Conservation (phyloP, 2,329 filamentous ascomycete species). For the Pezizomycotina sp. region DNA sequence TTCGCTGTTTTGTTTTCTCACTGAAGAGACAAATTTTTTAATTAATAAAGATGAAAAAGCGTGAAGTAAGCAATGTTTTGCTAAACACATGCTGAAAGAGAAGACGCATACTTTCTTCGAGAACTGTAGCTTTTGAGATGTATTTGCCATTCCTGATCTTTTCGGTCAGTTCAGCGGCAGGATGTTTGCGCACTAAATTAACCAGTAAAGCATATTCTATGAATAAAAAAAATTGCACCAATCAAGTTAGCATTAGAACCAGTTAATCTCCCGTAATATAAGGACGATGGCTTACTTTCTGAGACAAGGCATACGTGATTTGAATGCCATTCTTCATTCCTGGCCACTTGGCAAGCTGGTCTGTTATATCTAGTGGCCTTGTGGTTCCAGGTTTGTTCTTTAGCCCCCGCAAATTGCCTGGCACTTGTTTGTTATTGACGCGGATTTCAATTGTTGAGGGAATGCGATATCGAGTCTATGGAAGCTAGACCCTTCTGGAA, state of each 20-base stretch:
- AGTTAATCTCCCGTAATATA: not conserved
- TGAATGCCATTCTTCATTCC: constrained; percentile 61
- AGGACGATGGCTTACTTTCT: constrained; percentile 46
- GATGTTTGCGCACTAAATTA: constrained; percentile 57
- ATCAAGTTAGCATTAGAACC: constrained; percentile 2
- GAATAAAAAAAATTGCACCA: constrained; percentile 28
- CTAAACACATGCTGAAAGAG: not conserved
- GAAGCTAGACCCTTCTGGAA: constrained; percentile 1
- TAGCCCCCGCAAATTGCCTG: constrained; percentile 80
- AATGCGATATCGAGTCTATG: constrained; percentile 53
- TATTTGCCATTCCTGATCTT: constrained; percentile 49
- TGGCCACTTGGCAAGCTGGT: constrained; percentile 48
- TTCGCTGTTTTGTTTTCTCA: constrained; percentile 66
- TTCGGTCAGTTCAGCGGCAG: constrained; percentile 53
- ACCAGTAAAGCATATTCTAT: constrained; percentile 38
- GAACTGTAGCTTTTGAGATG: constrained; percentile 64
- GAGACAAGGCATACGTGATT: constrained; percentile 82
- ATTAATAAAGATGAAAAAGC: constrained; percentile 1
- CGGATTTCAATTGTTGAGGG: constrained; percentile 85
- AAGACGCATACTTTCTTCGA: constrained; percentile 56
- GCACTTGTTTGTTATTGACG: constrained; percentile 73
- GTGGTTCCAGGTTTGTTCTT: constrained; percentile 96
- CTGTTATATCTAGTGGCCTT: constrained; percentile 78
- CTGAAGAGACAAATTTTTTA: constrained; percentile 33
- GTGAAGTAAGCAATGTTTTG: no score